Percentiles rank a stretch among this genome's conserved stretches.
These are phyloP conservation scores for Apiotrichum domesticum DNA, from an alignment of 1,284 basidiomycete genomes.

Conservation along the genomic window DNA sequence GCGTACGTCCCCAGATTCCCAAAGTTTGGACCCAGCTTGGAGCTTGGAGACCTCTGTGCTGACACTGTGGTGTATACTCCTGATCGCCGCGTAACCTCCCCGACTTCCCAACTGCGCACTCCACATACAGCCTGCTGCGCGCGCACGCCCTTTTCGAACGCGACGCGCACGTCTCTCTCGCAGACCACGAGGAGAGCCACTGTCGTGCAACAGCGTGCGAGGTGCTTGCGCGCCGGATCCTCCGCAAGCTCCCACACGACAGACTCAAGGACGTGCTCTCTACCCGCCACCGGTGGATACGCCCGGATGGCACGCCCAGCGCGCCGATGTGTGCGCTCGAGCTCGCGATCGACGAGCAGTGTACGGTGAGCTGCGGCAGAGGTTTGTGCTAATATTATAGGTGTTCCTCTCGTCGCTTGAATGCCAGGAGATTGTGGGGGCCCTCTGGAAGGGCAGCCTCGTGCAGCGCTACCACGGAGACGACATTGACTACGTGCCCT, in stretches of 20 bases:
- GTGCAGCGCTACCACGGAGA: conserved; percentile 58
- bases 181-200: conserved; percentile 77
- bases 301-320: conserved; percentile 68
- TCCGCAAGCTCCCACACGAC: conserved; percentile 62
- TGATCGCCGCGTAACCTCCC: no score
- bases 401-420: conserved; percentile 83
- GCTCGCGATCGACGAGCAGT: conserved; percentile 68
- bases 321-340: conserved; percentile 70
- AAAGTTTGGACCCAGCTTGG: no score
- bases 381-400: conserved; percentile 28
- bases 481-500: conserved; percentile 46
- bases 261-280: conserved; percentile 61
- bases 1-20: neutral
- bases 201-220: conserved; percentile 80
- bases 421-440: conserved; percentile 59
- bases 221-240: conserved; percentile 71
- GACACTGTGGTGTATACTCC: no score
- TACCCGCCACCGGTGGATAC: conserved; percentile 63
- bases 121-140: conserved; percentile 57
- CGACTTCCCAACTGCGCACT: neutral
- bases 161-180: conserved; percentile 45
- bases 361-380: conserved; percentile 27
- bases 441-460: conserved; percentile 69
- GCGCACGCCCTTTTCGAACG: conserved; percentile 69
- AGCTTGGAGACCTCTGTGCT: no score